phyloP scores from a whole-genome alignment of 1,139 yeast species.

The Suhomyces bribrorum region DNA sequence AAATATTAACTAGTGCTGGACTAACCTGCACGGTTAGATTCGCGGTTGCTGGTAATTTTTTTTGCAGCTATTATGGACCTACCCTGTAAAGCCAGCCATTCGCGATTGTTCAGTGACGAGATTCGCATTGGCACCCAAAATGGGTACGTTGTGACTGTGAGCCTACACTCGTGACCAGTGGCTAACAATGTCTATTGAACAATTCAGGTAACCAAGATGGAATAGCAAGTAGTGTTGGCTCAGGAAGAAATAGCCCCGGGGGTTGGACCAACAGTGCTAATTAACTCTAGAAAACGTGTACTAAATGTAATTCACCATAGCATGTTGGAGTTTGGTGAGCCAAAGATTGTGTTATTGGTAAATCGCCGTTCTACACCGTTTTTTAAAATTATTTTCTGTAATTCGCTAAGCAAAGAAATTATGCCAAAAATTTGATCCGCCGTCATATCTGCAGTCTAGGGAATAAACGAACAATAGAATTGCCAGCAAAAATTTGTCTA shows the following conservation, averaged over 20 bases:
- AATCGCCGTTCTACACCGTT: too few relatives aligned
- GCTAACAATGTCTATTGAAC: not conserved
- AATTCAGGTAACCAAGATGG: not conserved
- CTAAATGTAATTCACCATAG: too few relatives aligned
- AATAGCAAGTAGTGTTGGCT: not conserved
- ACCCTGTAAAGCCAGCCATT: slow-evolving; percentile 7
- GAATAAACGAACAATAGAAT: not conserved
- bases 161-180: not conserved
- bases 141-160: not conserved
- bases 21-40: slow-evolving; percentile 1
- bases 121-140: slow-evolving; percentile 4
- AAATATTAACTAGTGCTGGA: slow-evolving; percentile 3
- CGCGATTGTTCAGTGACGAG: slow-evolving; percentile 6
- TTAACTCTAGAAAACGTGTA: too few relatives aligned
- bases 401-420: too few relatives aligned
- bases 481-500: slow-evolving; percentile 2
- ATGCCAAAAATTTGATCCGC: too few relatives aligned
- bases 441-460: too few relatives aligned
- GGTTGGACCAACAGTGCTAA: too few relatives aligned
- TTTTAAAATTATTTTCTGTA: too few relatives aligned
- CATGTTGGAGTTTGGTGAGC: not conserved
- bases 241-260: too few relatives aligned
- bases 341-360: too few relatives aligned
- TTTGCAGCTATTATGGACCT: slow-evolving; percentile 10
- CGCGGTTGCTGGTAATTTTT: slow-evolving; percentile 3